Percentiles rank a stretch among this genome's conserved stretches.
Evolutionary conservation across 139 green algal species (phyloP).

Genomic region (Tetradesmus obliquus): DNA sequence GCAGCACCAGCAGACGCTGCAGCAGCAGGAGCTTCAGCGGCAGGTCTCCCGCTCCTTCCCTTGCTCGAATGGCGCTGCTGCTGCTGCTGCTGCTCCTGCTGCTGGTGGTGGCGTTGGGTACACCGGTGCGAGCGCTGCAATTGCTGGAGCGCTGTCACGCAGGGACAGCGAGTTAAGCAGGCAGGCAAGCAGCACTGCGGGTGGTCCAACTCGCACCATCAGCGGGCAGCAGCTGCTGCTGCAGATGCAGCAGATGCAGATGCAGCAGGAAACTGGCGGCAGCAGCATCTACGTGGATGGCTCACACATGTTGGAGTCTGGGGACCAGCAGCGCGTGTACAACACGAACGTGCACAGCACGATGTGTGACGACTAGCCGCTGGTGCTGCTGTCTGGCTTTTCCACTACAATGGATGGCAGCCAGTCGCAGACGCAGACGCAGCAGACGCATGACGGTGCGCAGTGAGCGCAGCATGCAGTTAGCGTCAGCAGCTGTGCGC

Average conservation of each 20-base stretch:
- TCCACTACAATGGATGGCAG: too few species aligned
- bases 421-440: too few species aligned
- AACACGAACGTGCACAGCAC: not conserved
- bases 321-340: not conserved
- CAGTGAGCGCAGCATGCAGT: too few species aligned
- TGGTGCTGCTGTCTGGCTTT: too few species aligned
- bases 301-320: not conserved
- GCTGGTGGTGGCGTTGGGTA: not conserved
- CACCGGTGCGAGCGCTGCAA: not conserved
- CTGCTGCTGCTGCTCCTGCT: not conserved
- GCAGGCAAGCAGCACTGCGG: not conserved
- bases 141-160: not conserved
- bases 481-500: too few species aligned
- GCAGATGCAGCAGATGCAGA: not conserved
- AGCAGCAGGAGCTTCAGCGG: slow-evolving; percentile 1
- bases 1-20: not conserved
- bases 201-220: not conserved
- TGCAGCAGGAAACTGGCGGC: not conserved
- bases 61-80: not conserved
- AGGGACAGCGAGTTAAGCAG: not conserved
- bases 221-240: not conserved
- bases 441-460: too few species aligned
- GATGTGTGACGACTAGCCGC: not conserved
- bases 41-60: not conserved
- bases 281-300: slow-evolving; percentile 1